These are phyloP conservation scores for Rhipidocladum racemiflorum DNA, from an alignment of 176 grass and related monocot species.

Conservation along the genomic window DNA sequence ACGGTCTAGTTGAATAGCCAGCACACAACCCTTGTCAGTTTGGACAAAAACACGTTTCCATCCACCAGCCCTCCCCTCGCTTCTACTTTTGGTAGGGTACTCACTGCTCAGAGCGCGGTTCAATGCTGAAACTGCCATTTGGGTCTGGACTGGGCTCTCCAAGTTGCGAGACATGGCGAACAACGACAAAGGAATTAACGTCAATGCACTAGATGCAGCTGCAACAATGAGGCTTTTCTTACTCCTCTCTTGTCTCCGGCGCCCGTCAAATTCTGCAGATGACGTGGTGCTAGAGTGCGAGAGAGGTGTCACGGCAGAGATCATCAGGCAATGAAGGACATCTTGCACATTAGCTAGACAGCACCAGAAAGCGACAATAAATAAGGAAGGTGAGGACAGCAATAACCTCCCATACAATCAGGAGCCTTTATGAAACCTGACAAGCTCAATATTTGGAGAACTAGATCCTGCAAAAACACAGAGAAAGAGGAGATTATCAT, in stretches of 20 bases:
- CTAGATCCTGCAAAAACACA: conserved; percentile 38
- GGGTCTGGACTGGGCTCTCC: conserved; percentile 71
- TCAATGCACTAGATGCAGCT: conserved; percentile 12
- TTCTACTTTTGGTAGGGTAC: conserved; percentile 37
- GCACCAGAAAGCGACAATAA: conserved; percentile 4
- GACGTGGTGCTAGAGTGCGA: conserved; percentile 9
- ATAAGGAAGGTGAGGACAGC: conserved; percentile 10
- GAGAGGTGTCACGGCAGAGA: conserved; percentile 21
- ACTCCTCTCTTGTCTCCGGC: conserved; percentile 30
- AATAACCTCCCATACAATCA: not conserved
- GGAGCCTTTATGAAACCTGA: not conserved
- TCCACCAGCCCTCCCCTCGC: conserved; percentile 17
- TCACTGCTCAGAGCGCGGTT: conserved; percentile 43
- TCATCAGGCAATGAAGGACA: conserved; percentile 31
- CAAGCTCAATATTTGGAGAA: not conserved
- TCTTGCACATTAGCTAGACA: conserved; percentile 24
- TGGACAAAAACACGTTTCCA: conserved; percentile 75
- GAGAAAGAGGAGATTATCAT: conserved; percentile 24
- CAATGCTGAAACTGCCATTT: conserved; percentile 63
- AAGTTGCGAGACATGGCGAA: conserved; percentile 49
- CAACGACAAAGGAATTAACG: not conserved
- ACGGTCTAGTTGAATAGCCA: conserved; percentile 57
- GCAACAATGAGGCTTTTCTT: conserved; percentile 14
- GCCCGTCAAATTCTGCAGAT: conserved; percentile 32
- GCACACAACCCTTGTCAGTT: conserved; percentile 56